Evolutionary conservation across 345 rosid genomes (phyloP).

Genomic region (Rubroshorea leprosula): DNA sequence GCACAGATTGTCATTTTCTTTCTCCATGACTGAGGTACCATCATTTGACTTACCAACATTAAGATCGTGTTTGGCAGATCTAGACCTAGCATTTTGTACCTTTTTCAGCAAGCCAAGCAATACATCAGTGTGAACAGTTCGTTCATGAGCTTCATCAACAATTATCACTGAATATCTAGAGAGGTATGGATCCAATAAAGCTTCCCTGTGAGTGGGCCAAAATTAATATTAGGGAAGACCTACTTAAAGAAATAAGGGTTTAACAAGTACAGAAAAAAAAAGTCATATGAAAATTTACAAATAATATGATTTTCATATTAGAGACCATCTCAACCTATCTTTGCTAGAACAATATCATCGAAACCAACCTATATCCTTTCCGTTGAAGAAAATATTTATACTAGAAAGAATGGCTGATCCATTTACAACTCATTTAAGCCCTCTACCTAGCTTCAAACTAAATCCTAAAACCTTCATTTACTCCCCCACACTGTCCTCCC

Average conservation of each 20-base stretch:
- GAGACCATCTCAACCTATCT: too few species aligned
- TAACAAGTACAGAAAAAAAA: not conserved
- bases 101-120: constrained; percentile 78
- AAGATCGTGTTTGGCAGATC: constrained; percentile 24
- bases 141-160: constrained; percentile 95
- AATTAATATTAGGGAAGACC: constrained; percentile 14
- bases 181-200: constrained; percentile 75
- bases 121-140: constrained; percentile 91
- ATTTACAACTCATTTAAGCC: too few species aligned
- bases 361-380: too few species aligned
- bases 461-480: too few species aligned
- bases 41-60: constrained; percentile 21
- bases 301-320: too few species aligned
- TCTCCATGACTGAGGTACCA: constrained; percentile 17
- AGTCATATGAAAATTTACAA: too few species aligned
- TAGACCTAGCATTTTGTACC: constrained; percentile 54
- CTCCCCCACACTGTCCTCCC: too few species aligned
- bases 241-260: constrained; percentile 3
- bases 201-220: constrained; percentile 53
- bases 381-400: too few species aligned
- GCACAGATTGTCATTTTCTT: constrained; percentile 26
- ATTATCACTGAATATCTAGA: constrained; percentile 77
- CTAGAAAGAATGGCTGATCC: too few species aligned
- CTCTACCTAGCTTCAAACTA: too few species aligned
- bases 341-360: too few species aligned